Evolutionary conservation across 78 protist genomes (phyloP), one percentile per base, ranked within the genome.

Genomic region (Isochrysis galbana): DNA sequence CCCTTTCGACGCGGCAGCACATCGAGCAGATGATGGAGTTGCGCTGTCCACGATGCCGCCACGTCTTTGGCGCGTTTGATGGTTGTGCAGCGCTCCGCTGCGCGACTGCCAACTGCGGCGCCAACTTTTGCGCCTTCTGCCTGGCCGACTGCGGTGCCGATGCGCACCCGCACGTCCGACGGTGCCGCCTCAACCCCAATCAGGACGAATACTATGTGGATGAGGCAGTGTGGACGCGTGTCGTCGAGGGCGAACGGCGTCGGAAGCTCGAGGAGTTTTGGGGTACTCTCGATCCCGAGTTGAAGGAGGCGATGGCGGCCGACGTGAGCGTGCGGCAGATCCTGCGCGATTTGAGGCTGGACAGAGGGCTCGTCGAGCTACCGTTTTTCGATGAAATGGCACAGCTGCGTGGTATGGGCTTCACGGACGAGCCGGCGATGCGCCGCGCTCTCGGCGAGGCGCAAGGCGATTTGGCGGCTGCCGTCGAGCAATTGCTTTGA

Each of bases 61-160:
- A 19, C 29, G 87, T 34, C n/a, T 72, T 90, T 32, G 72, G 42
- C 34, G 54, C 61, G 45, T 90, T 70, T n/a, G 47, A 26, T 14
- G 92, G 92, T 23, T 90, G 92, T 77, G 55, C 54, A 5, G 92
- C 92, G 46, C 87, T 90, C 42, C 34, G 34, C 26, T 90, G 92
- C 48, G 74, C 70, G 25, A 2, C 11, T 26, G 80, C 36, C 45
- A 21, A 19, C 80, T 90, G 92, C 77, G 22, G 11, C 34, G 67
- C 51, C 22, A 25, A 19, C 72, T 90, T 90, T 77, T 90, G 92
- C 77, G 92, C 88, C 67, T 46, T 74, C 44, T 90, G 92, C 69
- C 88, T 90, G 38, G 77, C 32, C 5, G 92, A 90, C 86, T 77
- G 92, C 88, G 92, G 92, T 74, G 25, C 17, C 39, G 92, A 90